Base-by-base conservation (phyloP, 768 basidiomycete species). In the Auricularia sp. region DNA sequence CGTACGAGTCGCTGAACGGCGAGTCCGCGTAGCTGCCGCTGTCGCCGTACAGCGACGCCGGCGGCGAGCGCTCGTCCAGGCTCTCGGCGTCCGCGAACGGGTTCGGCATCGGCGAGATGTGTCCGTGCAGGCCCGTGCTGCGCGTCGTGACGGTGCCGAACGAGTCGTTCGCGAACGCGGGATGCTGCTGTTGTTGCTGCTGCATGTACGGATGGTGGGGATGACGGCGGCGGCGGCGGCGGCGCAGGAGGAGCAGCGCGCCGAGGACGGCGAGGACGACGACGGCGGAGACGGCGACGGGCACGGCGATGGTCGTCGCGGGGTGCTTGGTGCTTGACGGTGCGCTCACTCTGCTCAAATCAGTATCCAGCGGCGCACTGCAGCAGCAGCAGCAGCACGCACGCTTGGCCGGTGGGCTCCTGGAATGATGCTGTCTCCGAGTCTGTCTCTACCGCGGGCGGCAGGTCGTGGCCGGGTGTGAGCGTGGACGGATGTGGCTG, bases 1-100 rank as follows among this genome's bases (percentile, higher is more conserved):
- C 56, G 56, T 59, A 59, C 56, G 56, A 59, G 18, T 59, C 56
- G 56, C 56, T 59, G 56, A 59, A 59, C 34, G 56, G 56, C 56
- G 56, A 59, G 4, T 24, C 24, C 24, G 4, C 7, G 24, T 59
- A 21, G 24, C 10, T 4, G 24, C 33, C 56, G 24, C 10, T 21
- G 24, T 59, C 56, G 56, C 56, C 24, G 24, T n/a, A 59, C 29
- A 24, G 24, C 56, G 29, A 59, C 16, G 56, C 34, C 29, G 56
- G 18, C 47, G 11, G 47, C 47, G 24, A n/a, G 56, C 56, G 11
- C 29, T 24, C 56, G 24, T 34, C 16, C 16, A 34, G 24, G 56
- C 56, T 59, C 56, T 59, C 29, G 11, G 56, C 56, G 34, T 59
- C 56, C 8, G 56, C 56, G 56, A 59, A 59, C 3, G 56, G 56